Percentiles rank a stretch among this genome's conserved stretches.
These are phyloP conservation scores for Neocallimastix lanati DNA, from an alignment of 192 early-diverging fungal genomes.

Conservation along the genomic window DNA sequence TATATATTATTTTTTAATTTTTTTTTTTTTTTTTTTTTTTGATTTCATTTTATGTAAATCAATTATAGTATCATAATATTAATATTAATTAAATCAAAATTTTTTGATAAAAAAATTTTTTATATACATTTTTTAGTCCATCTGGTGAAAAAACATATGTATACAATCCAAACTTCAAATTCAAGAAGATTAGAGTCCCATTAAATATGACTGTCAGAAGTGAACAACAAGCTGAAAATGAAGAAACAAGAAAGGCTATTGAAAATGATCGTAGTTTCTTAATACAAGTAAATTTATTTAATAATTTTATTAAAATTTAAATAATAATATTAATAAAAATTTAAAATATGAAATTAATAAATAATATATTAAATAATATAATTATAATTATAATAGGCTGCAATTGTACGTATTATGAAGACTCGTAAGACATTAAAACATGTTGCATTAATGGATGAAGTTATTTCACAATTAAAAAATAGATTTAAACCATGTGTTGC, in stretches of 20 bases:
- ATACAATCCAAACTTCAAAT: conserved; percentile 55
- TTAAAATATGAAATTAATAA: no score
- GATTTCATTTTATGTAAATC: no score
- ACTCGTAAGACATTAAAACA: conserved; percentile 80
- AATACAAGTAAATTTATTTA: conserved; percentile 59
- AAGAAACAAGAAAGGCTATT: conserved; percentile 81
- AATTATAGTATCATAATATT: no score
- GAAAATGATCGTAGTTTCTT: conserved; percentile 75
- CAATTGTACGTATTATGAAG: conserved; percentile 99
- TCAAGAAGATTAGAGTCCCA: conserved; percentile 77
- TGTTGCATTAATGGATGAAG: conserved; percentile 66
- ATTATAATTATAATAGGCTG: conserved; percentile 65
- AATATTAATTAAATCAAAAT: no score
- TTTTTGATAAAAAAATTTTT: no score
- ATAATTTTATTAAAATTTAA: no score
- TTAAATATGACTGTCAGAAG: conserved; percentile 65
- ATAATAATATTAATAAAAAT: no score
- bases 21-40: no score
- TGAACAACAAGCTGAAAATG: conserved; percentile 78
- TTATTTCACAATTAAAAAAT: conserved; percentile 65
- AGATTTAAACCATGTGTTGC: conserved; percentile 77
- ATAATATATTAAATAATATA: no score
- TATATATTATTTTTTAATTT: no score
- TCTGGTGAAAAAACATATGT: conserved; percentile 27
- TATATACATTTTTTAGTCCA: background rate